Conservation (phyloP, 495 filamentous ascomycete species). For the Aspergillus olivimuriae region DNA sequence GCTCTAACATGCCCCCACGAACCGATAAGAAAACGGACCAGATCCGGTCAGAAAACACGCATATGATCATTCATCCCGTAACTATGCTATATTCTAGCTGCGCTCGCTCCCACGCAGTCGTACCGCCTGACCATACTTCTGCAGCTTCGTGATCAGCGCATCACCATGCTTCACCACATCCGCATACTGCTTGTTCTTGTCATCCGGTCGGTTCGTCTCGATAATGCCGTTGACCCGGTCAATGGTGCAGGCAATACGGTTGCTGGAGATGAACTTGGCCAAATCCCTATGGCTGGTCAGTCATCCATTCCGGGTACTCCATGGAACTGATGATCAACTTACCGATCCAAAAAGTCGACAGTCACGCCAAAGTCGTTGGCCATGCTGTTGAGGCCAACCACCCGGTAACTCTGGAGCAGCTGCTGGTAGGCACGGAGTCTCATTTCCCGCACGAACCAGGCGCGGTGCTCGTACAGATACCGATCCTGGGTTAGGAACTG, state of each 20-base stretch:
- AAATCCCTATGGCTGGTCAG: slow-evolving; percentile 60
- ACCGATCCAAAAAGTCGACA: slow-evolving; percentile 93
- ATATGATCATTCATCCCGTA: slow-evolving; percentile 3
- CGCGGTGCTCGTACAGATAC: slow-evolving; percentile 86
- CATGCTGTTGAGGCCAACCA: slow-evolving; percentile 95
- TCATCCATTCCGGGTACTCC: not conserved
- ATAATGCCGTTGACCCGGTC: slow-evolving; percentile 97
- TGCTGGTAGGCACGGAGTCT: slow-evolving; percentile 91
- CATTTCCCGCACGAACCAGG: slow-evolving; percentile 98
- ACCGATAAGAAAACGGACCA: slow-evolving; percentile 4
- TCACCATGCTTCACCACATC: slow-evolving; percentile 97
- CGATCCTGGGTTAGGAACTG: slow-evolving; percentile 90
- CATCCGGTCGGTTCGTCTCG: slow-evolving; percentile 93
- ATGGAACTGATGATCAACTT: slow-evolving; percentile 20
- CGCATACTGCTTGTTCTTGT: slow-evolving; percentile 98
- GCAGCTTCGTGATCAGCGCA: slow-evolving; percentile 93
- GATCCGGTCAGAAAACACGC: slow-evolving; percentile 2
- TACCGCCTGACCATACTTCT: slow-evolving; percentile 97
- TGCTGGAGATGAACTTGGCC: slow-evolving; percentile 92
- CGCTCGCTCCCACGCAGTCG: slow-evolving; percentile 90
- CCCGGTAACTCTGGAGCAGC: slow-evolving; percentile 92
- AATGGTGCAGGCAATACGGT: slow-evolving; percentile 91
- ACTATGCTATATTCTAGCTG: slow-evolving; percentile 33
- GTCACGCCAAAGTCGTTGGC: slow-evolving; percentile 92
- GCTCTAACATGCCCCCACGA: slow-evolving; percentile 9